phyloP scores from a whole-genome alignment of 106 monocot genomes.

The Dendrobium nobile region DNA sequence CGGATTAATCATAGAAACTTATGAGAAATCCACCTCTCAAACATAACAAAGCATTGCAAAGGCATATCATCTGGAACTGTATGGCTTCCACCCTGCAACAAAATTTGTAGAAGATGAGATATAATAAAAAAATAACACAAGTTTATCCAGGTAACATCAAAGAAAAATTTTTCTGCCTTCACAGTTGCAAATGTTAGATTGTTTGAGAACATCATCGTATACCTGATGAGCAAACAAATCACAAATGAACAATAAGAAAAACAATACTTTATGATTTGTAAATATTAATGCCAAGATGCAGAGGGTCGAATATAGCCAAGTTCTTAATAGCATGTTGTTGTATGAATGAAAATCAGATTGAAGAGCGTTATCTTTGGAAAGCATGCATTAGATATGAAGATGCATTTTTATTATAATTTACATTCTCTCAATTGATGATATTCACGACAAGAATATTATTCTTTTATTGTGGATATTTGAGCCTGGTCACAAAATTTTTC shows the following conservation, averaged over 20 bases:
- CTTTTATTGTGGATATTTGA: too few species aligned
- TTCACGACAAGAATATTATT: too few species aligned
- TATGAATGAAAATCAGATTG: too few species aligned
- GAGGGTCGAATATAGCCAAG: too few species aligned
- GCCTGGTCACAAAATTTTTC: too few species aligned
- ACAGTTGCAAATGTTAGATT: constrained; percentile 2
- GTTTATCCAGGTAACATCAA: background rate
- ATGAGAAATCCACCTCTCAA: constrained; percentile 5
- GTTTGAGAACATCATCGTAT: constrained; percentile 7
- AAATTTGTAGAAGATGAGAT: background rate
- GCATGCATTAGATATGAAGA: too few species aligned
- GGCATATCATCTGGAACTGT: background rate
- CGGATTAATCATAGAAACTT: background rate
- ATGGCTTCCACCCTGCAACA: background rate
- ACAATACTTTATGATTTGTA: too few species aligned
- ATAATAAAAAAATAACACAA: background rate
- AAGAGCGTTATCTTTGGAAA: too few species aligned
- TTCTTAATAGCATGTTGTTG: too few species aligned
- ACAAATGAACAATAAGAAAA: background rate
- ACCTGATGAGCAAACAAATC: background rate
- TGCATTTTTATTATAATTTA: too few species aligned
- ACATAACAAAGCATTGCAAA: background rate
- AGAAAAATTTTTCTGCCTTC: background rate
- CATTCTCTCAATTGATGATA: too few species aligned
- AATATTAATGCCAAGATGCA: too few species aligned